Evolutionary conservation across 257 asterid species (phyloP).

Genomic region (Gentiana macrophylla): DNA sequence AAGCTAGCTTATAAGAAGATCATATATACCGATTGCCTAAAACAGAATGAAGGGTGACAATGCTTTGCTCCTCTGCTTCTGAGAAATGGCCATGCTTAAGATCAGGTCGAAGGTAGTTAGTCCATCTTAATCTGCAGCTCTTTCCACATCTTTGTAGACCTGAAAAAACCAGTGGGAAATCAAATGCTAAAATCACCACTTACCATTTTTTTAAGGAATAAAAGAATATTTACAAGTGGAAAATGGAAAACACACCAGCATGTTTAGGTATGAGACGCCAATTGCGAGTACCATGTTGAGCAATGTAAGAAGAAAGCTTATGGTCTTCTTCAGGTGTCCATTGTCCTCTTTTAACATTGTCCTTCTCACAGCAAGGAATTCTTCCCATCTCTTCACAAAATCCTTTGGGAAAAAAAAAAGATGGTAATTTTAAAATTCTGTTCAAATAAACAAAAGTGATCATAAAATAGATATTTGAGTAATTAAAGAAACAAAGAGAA

Average conservation of each 20-base stretch:
- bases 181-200: no score
- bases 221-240: no score
- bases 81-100: constrained; percentile 79
- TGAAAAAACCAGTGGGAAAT: constrained; percentile 5
- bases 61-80: constrained; percentile 69
- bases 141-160: constrained; percentile 80
- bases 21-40: constrained; percentile 65
- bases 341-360: constrained; percentile 45
- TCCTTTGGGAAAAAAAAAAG: no score
- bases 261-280: no score
- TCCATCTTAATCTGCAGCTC: constrained; percentile 86
- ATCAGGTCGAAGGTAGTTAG: constrained; percentile 73
- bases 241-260: no score
- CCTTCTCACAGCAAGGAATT: constrained; percentile 91
- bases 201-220: no score
- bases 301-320: no score
- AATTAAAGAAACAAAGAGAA: constrained; percentile 17
- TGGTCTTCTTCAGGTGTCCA: no score
- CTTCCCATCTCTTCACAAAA: constrained; percentile 45
- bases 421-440: background rate
- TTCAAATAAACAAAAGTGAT: no score
- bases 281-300: no score
- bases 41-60: constrained; percentile 68
- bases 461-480: no score
- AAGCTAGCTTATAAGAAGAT: background rate